These are phyloP conservation scores for Fonsecaea erecta DNA, from an alignment of 2,329 filamentous ascomycete genomes.

Conservation along the genomic window DNA sequence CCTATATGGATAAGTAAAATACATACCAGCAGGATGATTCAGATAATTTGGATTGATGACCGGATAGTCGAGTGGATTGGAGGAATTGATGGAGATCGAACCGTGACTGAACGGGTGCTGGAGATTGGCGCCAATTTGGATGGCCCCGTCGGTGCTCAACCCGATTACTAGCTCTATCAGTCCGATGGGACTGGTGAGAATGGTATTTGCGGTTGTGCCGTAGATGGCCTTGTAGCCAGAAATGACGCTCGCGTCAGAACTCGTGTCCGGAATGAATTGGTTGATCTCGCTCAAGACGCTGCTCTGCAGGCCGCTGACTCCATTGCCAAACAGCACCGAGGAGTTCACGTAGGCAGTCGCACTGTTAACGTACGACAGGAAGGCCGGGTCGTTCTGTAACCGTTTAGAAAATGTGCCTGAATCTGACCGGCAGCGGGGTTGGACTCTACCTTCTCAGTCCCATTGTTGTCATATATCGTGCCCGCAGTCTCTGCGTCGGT, in stretches of 20 bases:
- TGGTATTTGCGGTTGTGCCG: conserved; percentile 29
- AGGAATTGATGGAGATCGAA: conserved; percentile 39
- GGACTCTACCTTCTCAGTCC: conserved; percentile 39
- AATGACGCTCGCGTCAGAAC: conserved; percentile 23
- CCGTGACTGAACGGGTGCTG: conserved; percentile 38
- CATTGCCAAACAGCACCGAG: conserved; percentile 34
- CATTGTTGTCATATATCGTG: conserved; percentile 39
- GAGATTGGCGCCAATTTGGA: conserved; percentile 32
- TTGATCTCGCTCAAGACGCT: conserved; percentile 20
- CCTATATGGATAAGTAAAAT: neutral
- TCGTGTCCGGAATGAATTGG: conserved; percentile 20
- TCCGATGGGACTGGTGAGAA: conserved; percentile 31
- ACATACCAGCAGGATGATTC: conserved; percentile 45
- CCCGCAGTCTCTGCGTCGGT: conserved; percentile 41
- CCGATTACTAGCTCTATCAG: conserved; percentile 39
- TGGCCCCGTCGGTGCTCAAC: conserved; percentile 35
- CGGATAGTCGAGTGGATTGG: conserved; percentile 44
- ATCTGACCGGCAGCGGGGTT: conserved; percentile 27
- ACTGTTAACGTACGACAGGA: conserved; percentile 36
- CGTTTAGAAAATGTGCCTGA: conserved; percentile 17
- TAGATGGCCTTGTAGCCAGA: conserved; percentile 38
- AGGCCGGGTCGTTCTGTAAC: conserved; percentile 25
- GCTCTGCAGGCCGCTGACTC: conserved; percentile 16
- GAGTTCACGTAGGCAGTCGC: conserved; percentile 35
- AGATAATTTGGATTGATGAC: conserved; percentile 52